phyloP scores from a whole-genome alignment of 257 asterid genomes.

The Solanum peruvianum region DNA sequence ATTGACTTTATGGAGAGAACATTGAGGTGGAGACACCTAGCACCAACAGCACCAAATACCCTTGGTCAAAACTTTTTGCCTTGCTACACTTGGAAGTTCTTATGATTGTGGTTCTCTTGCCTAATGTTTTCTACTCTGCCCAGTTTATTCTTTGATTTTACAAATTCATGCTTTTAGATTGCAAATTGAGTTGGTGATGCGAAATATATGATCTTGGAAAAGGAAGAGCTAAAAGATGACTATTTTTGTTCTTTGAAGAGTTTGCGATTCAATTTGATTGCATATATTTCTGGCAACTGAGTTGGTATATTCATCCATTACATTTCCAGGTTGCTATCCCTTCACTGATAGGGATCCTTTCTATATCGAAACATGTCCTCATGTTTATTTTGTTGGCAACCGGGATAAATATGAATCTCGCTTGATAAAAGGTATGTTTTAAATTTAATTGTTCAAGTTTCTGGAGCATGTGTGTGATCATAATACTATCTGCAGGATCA shows the following conservation, averaged over 20 bases:
- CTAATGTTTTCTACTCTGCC: not conserved
- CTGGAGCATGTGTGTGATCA: not conserved
- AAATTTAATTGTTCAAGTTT: not conserved
- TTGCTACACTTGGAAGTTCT: not conserved
- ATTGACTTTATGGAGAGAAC: slow-evolving; percentile 86
- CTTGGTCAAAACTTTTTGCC: slow-evolving; percentile 43
- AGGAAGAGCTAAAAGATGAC: not conserved
- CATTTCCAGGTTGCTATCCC: slow-evolving; percentile 81
- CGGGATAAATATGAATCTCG: slow-evolving; percentile 64
- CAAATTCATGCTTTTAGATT: not conserved
- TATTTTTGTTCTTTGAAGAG: not conserved
- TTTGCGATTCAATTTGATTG: not conserved
- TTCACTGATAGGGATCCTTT: slow-evolving; percentile 93
- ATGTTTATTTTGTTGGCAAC: slow-evolving; percentile 85
- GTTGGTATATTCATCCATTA: not conserved
- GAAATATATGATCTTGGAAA: not conserved
- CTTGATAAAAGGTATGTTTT: slow-evolving; percentile 46
- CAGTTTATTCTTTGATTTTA: not conserved
- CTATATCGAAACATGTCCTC: slow-evolving; percentile 85
- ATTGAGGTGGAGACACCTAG: slow-evolving; percentile 91
- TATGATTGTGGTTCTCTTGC: not conserved
- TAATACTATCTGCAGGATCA: slow-evolving; percentile 40
- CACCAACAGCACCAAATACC: slow-evolving; percentile 96
- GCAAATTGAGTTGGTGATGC: not conserved
- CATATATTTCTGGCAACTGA: not conserved